These are phyloP conservation scores for Endocalyx cinctus DNA, from an alignment of 2,329 filamentous ascomycete genomes.

Conservation along the genomic window DNA sequence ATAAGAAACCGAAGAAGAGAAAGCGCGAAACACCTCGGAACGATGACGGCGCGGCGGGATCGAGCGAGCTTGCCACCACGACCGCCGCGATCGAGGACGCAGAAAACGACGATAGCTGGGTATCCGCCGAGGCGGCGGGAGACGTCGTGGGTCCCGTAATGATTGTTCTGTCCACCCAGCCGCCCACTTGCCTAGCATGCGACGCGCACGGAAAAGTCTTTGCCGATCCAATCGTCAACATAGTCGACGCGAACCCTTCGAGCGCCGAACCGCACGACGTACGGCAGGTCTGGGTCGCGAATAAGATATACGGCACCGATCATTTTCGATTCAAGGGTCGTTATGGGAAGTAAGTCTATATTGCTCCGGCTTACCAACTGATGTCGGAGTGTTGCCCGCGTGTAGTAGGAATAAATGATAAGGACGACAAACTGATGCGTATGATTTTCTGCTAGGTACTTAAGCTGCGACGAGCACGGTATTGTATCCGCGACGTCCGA, in stretches of 20 bases:
- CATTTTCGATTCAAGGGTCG: slow-evolving; percentile 82
- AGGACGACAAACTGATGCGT: no score
- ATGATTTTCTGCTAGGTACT: slow-evolving; percentile 54
- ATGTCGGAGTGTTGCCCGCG: not conserved
- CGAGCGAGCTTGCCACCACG: slow-evolving; percentile 30
- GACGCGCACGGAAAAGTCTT: slow-evolving; percentile 87
- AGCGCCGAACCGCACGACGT: slow-evolving; percentile 95
- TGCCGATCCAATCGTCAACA: slow-evolving; percentile 75
- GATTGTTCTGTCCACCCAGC: slow-evolving; percentile 73
- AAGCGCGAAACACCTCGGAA: slow-evolving; percentile 56
- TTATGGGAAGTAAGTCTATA: slow-evolving; percentile 74
- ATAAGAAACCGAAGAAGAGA: slow-evolving; percentile 90
- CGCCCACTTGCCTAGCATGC: slow-evolving; percentile 72
- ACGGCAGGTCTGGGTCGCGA: slow-evolving; percentile 91
- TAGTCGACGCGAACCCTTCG: slow-evolving; percentile 74
- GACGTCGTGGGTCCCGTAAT: slow-evolving; percentile 82
- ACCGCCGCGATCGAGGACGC: slow-evolving; percentile 28
- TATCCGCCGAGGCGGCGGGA: slow-evolving; percentile 67
- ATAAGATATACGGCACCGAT: slow-evolving; percentile 75
- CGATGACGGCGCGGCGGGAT: slow-evolving; percentile 32
- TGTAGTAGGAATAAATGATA: no score
- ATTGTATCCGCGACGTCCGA: slow-evolving; percentile 71
- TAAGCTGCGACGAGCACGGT: slow-evolving; percentile 81
- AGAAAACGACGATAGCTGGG: slow-evolving; percentile 81
- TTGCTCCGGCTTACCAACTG: not conserved